These are phyloP conservation scores for Tetraselmis chui DNA, from an alignment of 139 green algal genomes.

Conservation along the genomic window DNA sequence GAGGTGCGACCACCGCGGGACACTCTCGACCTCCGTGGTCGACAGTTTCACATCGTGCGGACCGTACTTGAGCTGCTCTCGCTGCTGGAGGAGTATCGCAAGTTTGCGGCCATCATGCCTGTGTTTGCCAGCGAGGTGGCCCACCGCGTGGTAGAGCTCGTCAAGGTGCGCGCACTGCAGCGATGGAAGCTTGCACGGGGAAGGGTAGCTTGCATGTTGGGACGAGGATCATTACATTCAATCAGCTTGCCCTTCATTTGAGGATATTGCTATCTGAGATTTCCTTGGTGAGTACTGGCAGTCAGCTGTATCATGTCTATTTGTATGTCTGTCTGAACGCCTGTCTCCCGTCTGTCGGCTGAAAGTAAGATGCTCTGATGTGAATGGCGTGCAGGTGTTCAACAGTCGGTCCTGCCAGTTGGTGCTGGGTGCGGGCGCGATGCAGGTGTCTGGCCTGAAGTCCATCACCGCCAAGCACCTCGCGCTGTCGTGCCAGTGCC, in stretches of 20 bases:
- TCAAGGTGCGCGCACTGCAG: conserved; percentile 58
- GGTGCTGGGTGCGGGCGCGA: conserved; percentile 86
- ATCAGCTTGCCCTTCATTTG: too few species aligned
- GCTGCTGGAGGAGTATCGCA: conserved; percentile 47
- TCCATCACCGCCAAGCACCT: conserved; percentile 93
- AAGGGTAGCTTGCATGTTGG: too few species aligned
- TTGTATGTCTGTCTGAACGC: too few species aligned
- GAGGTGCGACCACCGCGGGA: neutral
- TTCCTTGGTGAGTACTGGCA: too few species aligned
- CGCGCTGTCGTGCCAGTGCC: conserved; percentile 54
- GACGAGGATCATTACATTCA: too few species aligned
- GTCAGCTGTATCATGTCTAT: too few species aligned
- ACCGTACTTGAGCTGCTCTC: conserved; percentile 57
- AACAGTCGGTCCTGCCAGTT: conserved; percentile 81
- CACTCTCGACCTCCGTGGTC: conserved; percentile 29
- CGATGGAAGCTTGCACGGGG: too few species aligned
- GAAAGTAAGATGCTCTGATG: too few species aligned
- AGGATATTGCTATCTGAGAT: too few species aligned
- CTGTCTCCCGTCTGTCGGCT: too few species aligned
- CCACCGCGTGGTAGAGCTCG: conserved; percentile 67
- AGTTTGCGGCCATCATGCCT: conserved; percentile 28
- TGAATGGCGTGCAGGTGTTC: conserved; percentile 71
- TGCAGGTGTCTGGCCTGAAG: conserved; percentile 77
- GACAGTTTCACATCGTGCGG: conserved; percentile 50
- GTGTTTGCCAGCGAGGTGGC: conserved; percentile 47